phyloP scores from a whole-genome alignment of 2,329 filamentous ascomycete genomes.

The Scedosporium minutisporum region DNA sequence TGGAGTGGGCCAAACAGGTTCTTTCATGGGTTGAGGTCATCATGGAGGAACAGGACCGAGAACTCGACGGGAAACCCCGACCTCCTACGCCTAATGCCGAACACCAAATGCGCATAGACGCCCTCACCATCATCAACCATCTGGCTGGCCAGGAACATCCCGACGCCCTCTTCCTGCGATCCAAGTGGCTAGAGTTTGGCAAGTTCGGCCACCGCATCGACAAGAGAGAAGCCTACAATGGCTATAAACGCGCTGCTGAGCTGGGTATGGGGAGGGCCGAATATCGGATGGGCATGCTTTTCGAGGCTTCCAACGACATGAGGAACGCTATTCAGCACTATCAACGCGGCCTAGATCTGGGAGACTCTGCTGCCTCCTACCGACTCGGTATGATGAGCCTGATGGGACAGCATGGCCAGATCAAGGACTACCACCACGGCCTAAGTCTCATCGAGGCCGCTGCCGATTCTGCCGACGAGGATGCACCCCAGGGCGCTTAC shows the following conservation, averaged over 20 bases:
- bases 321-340: constrained; percentile 89
- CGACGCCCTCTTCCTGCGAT: constrained; percentile 85
- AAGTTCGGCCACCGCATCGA: constrained; percentile 86
- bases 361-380: constrained; percentile 79
- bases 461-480: constrained; percentile 84
- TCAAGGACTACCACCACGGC: constrained; percentile 67
- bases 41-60: constrained; percentile 63
- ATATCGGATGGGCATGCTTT: constrained; percentile 97
- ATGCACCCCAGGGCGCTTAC: constrained; percentile 92
- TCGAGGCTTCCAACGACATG: constrained; percentile 88
- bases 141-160: constrained; percentile 86
- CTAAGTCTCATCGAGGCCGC: constrained; percentile 75
- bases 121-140: constrained; percentile 84
- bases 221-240: constrained; percentile 86
- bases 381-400: constrained; percentile 96
- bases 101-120: constrained; percentile 78
- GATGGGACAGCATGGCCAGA: constrained; percentile 84
- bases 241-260: constrained; percentile 77
- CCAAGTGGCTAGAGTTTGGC: constrained; percentile 97
- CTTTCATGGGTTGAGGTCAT: constrained; percentile 81
- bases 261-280: constrained; percentile 81
- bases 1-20: constrained; percentile 92
- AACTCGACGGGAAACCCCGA: constrained; percentile 43
- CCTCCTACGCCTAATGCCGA: constrained; percentile 77
- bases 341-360: constrained; percentile 64